Base-by-base conservation (phyloP, 352 stramenopile species). In the Globisporangium mamillatum region DNA sequence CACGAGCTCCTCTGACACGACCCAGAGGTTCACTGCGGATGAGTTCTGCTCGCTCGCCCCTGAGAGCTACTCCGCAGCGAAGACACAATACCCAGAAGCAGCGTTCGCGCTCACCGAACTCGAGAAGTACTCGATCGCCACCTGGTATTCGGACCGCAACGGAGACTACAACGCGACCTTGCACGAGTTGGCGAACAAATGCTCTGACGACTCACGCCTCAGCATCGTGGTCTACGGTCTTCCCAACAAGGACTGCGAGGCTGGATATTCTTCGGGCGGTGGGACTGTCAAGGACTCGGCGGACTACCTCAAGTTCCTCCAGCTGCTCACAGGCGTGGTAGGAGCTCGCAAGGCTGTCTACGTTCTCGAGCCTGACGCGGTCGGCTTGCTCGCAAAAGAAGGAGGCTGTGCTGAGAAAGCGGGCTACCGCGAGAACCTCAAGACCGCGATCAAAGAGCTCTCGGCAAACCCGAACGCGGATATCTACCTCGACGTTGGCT, bases 401-500 rank as follows among this genome's bases (percentile, higher is more conserved):
- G 75, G 73, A 4, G 68, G 81, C 36, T 74, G 72, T 32, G 83
- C 20, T 5, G 34, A 63, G 52, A 16, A n/a, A 4, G 57, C 41
- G 7, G 77, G 77, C 0, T 91, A 93, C 60, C 36, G 74, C 1
- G 69, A 67, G 20, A 90, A 91, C 56, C 61, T 93, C 41, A 61
- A 88, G 66, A 75, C 61, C 8, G 85, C 82, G 0, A 75, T 90
- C 24, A 44, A 68, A 25, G 38, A 83, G 29, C 67, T 93, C n/a
- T 80, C 81, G 9, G 34, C 70, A 60, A 93, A 91, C 70, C 60
- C 76, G 24, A 87, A 93, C 58, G 82, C 85, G 0, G 66, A 83
- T 14, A 86, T 93, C 50, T 93, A 91, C 70, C 56, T 89, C 16
- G 85, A 91, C 56, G 78, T 93, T 22, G 81, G 82, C 36, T 86